Evolutionary conservation across 805 yeast genomes (phyloP).

Genomic region (Schizosaccharomyces octosporus): DNA sequence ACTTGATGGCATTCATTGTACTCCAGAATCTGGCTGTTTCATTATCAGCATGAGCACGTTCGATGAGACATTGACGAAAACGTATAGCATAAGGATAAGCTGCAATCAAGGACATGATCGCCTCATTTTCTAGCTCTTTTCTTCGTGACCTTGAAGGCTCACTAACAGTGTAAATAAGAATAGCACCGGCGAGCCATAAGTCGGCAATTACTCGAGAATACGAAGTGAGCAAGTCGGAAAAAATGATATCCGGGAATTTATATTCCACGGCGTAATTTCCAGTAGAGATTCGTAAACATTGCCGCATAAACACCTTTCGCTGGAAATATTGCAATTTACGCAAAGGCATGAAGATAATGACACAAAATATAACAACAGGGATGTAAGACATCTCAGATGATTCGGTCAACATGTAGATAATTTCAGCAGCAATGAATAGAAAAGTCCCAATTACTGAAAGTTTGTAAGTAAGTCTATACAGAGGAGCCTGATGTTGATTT

Average conservation of each 20-base stretch:
- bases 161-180: conserved; percentile 20
- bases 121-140: conserved; percentile 8
- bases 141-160: conserved; percentile 16
- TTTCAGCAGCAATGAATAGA: neutral
- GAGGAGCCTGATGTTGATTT: neutral
- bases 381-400: neutral
- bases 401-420: neutral
- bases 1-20: conserved; percentile 43
- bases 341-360: neutral
- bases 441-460: neutral
- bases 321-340: neutral
- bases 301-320: neutral
- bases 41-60: conserved; percentile 23
- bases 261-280: neutral
- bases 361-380: neutral
- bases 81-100: conserved; percentile 49
- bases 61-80: conserved; percentile 55
- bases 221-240: conserved; percentile 69
- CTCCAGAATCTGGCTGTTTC: conserved; percentile 22
- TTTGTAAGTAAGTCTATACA: neutral
- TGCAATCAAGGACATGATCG: conserved; percentile 16
- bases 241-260: conserved; percentile 45
- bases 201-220: conserved; percentile 59
- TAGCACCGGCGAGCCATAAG: conserved; percentile 3
- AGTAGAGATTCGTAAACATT: neutral